Evolutionary conservation across 192 early-diverging fungal genomes (phyloP).

Genomic region (Chytriomyces sp.): DNA sequence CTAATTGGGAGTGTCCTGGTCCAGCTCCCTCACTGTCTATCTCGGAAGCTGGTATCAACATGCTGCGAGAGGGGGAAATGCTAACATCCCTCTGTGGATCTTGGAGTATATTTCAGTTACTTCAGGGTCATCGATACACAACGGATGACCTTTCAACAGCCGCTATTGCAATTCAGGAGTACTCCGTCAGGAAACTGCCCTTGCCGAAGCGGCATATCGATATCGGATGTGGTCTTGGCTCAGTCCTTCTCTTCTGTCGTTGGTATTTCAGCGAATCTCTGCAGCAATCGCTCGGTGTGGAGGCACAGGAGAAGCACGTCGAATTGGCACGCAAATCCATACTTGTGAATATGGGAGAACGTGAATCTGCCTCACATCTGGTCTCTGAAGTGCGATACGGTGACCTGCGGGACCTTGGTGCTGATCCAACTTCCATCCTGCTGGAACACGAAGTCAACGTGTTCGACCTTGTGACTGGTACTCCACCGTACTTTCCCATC

Average conservation of each 20-base stretch:
- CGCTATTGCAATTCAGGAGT: slow-evolving; percentile 32
- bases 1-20: background rate
- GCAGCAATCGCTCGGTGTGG: slow-evolving; percentile 29
- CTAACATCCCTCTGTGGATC: slow-evolving; percentile 37
- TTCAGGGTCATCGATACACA: slow-evolving; percentile 41
- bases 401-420: slow-evolving; percentile 30
- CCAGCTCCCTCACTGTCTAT: background rate
- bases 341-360: slow-evolving; percentile 29
- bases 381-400: slow-evolving; percentile 24
- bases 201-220: slow-evolving; percentile 27
- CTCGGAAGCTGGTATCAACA: background rate
- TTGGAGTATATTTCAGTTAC: slow-evolving; percentile 45
- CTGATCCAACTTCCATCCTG: background rate
- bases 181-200: background rate
- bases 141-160: slow-evolving; percentile 43
- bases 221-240: slow-evolving; percentile 45
- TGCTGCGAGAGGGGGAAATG: slow-evolving; percentile 29
- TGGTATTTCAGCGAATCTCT: slow-evolving; percentile 37
- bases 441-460: background rate
- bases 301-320: slow-evolving; percentile 44
- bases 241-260: slow-evolving; percentile 33
- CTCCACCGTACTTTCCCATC: slow-evolving; percentile 47
- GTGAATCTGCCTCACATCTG: background rate
- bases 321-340: slow-evolving; percentile 33
- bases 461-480: slow-evolving; percentile 46